A percentile compares a stretch with the other conserved stretches of the same genome.
Conservation (phyloP, 306 rosid genomes). For the Urtica urens region DNA sequence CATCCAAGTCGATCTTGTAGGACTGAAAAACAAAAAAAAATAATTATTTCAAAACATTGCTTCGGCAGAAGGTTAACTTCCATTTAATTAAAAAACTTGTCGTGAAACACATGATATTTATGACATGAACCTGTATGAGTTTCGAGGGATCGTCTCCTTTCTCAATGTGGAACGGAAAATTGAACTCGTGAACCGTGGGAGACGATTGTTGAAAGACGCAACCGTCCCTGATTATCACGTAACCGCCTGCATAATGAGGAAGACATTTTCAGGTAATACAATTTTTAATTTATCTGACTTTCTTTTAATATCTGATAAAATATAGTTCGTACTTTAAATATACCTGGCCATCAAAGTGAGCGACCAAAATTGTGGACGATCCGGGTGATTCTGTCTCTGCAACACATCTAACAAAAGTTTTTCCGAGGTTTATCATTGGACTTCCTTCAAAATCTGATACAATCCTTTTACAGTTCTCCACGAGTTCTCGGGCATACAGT, state of each 20-base stretch:
- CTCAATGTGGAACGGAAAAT: conserved; percentile 41
- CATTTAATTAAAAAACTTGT: neutral
- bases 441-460: conserved; percentile 27
- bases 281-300: conserved; percentile 11
- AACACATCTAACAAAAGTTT: conserved; percentile 41
- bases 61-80: too few relatives aligned
- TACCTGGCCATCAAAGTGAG: conserved; percentile 77
- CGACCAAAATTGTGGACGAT: conserved; percentile 44
- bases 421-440: conserved; percentile 33
- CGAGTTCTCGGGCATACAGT: conserved; percentile 40
- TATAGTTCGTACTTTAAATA: too few relatives aligned
- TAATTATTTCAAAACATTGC: too few relatives aligned
- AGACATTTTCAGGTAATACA: too few relatives aligned
- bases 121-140: conserved; percentile 38
- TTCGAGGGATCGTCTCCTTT: conserved; percentile 41
- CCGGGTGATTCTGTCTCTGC: conserved; percentile 44
- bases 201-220: conserved; percentile 39
- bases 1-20: conserved; percentile 35
- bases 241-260: conserved; percentile 48
- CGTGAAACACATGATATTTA: neutral
- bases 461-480: conserved; percentile 45
- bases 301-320: conserved; percentile 1
- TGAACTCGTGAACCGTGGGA: conserved; percentile 51
- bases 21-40: conserved; percentile 10
- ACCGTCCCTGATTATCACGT: conserved; percentile 51